Base-by-base conservation (phyloP, 768 basidiomycete species). In the Suillus fuscotomentosus region DNA sequence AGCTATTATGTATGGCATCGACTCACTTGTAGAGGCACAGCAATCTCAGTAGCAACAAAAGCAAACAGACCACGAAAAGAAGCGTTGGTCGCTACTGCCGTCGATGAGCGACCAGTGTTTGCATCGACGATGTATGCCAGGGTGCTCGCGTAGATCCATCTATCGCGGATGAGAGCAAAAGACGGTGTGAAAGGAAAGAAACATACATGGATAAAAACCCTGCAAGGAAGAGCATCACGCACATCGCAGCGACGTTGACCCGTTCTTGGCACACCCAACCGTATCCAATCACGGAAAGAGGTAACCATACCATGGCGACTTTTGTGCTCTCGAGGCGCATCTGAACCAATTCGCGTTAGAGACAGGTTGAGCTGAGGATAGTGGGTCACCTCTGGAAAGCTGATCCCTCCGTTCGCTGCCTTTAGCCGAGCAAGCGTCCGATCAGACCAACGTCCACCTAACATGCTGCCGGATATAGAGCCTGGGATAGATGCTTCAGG, bases 41-140 rank as follows among this genome's bases (percentile, higher is more conserved):
- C 89, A 17, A 91, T 80, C 72, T 95, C 91, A 1, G 85, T 85
- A 1, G 86, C 86, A 11, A 90, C 71, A 72, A 91, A 91, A 9
- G 89, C 92, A 17, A 83, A 75, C 2, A 82, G 47, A 0, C 94
- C 93, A 50, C 94, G 83, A 71, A 89, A 91, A 41, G 83, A 83
- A 61, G 89, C 91, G 71, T 96, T 96, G 45, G 81, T 76, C 0
- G 94, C 92, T 13, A 87, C 84, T 0, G 91, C 92, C 3, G 86
- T 86, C 1, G 92, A 89, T 1, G 91, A 92, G 9, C 90, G 84
- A 8, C 95, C 95, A 6, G 80, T 78, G 71, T 96, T 96, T 8
- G 92, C 86, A 69, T 97, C 94, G 20, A 95, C 92, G 51, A 95
- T 84, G 71, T 94, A 95, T 0, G 93, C 90, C 24, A 97, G 80